These are phyloP conservation scores for Arthroderma sp. DNA, from an alignment of 2,329 filamentous ascomycete species.

Conservation along the genomic window DNA sequence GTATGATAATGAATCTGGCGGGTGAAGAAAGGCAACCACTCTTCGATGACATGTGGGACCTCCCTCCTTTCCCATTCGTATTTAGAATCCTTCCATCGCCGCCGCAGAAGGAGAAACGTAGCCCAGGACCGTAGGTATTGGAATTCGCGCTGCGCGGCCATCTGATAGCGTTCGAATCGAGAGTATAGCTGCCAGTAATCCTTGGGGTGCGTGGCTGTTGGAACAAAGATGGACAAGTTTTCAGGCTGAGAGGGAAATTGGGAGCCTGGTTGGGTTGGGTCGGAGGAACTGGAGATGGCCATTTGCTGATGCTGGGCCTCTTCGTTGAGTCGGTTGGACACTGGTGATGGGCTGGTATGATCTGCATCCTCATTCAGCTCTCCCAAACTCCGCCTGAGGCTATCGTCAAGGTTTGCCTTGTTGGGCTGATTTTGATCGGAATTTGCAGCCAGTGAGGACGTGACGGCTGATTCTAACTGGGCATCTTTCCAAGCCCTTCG, in stretches of 20 bases:
- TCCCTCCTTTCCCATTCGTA: constrained; percentile 20
- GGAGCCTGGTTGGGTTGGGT: background rate
- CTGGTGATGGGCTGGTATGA: background rate
- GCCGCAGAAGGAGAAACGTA: constrained; percentile 7
- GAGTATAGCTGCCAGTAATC: constrained; percentile 8
- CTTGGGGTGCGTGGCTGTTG: constrained; percentile 1
- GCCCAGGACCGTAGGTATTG: constrained; percentile 11
- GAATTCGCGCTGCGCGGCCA: constrained; percentile 5
- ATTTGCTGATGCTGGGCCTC: background rate
- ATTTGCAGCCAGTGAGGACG: no score
- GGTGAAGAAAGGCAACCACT: constrained; percentile 37
- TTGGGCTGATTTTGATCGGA: background rate
- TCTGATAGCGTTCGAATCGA: constrained; percentile 5
- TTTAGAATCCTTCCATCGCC: constrained; percentile 10
- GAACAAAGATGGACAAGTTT: background rate
- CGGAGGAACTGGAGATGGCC: no score
- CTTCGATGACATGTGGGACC: constrained; percentile 33
- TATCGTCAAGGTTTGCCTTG: background rate
- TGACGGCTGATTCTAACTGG: background rate
- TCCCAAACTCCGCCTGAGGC: background rate
- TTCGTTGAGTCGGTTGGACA: background rate
- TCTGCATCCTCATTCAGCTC: background rate
- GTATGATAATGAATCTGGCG: constrained; percentile 25
- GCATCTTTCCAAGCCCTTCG: background rate
- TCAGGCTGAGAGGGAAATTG: background rate